A percentile compares a stretch with the other conserved stretches of the same genome.
phyloP scores from a whole-genome alignment of 1,284 basidiomycete genomes.

The Gymnopus androsaceus region DNA sequence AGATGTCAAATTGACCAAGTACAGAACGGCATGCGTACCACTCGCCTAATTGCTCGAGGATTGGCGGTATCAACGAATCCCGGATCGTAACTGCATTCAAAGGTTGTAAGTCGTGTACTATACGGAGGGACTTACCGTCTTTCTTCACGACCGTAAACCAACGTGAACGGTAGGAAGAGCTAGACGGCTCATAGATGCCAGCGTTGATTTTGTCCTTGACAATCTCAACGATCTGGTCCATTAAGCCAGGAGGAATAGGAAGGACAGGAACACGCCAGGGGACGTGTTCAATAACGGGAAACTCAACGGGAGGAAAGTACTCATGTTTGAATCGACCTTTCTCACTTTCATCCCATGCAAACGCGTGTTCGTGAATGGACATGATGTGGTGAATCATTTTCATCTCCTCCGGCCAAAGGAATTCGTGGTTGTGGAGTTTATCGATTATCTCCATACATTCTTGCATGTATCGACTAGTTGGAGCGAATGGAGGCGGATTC shows the following conservation, averaged over 20 bases:
- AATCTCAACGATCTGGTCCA: constrained; percentile 18
- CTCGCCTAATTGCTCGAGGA: constrained; percentile 21
- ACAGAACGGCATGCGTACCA: constrained; percentile 10
- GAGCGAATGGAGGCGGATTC: neutral
- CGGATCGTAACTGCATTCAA: constrained; percentile 31
- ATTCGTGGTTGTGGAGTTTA: neutral
- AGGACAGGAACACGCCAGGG: constrained; percentile 18
- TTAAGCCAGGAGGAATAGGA: constrained; percentile 18
- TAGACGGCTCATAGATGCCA: constrained; percentile 30
- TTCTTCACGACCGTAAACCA: constrained; percentile 31
- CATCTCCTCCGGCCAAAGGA: constrained; percentile 6
- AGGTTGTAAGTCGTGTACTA: constrained; percentile 30
- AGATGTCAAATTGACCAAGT: constrained; percentile 14
- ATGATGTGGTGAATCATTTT: neutral
- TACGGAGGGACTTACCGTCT: constrained; percentile 21
- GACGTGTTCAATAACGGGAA: constrained; percentile 16
- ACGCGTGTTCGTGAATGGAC: constrained; percentile 4
- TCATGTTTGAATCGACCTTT: constrained; percentile 10
- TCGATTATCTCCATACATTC: neutral
- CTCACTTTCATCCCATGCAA: constrained; percentile 16
- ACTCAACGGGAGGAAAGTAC: constrained; percentile 17
- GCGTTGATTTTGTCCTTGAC: constrained; percentile 25
- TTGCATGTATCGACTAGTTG: neutral
- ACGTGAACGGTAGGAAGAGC: constrained; percentile 28
- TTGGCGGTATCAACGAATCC: constrained; percentile 18